Evolutionary conservation across 2,329 filamentous ascomycete species (phyloP), one percentile per base, ranked within the genome.

Genomic region (Aspergillus pseudotamarii): DNA sequence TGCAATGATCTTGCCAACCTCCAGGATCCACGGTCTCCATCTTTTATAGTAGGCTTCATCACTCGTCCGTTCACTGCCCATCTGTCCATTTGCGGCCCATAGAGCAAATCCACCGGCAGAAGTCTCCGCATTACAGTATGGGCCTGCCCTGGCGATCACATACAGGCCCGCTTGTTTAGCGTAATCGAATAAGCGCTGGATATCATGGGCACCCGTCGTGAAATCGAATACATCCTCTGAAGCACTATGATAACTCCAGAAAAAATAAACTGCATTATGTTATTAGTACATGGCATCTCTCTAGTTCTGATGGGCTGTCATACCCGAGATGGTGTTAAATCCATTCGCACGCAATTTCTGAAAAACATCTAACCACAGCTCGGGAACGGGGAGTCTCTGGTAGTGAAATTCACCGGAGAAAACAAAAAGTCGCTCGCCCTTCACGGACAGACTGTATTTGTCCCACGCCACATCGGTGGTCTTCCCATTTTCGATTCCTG

Each of bases 321-420:
- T 72, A 80, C 78, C 75, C 76, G 73, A 74, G 28, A 85, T 76
- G 19, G 83, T 75, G 71, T 85, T 86, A 71, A 85, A 84, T 0
- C 84, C 84, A 67, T 81, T 83, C 10, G 84, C 82, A 64, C 80
- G 80, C 63, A 85, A 78, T 63, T 85, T 86, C 58, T 86, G 83
- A 61, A 86, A 84, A 38, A 86, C 81, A 65, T 86, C 83, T 43
- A 83, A 68, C 82, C 84, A 86, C 30, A 86, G 67, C 58, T 85
- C 84, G 0, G 84, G 84, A 0, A 85, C 82, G 0, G 84, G 84
- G 38, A 86, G 77, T 3, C 84, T 78, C 65, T 81, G 78, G 61
- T 85, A 86, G 65, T 86, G 84, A 48, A 86, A 85, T 65, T 86
- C 84, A 28, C 80, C 83, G 1, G 77, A 78, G 65, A 82, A 83